Evolutionary conservation across 2,329 filamentous ascomycete species (phyloP), one percentile per base, ranked within the genome.

Genomic region (Aspergillus novofumigatus): DNA sequence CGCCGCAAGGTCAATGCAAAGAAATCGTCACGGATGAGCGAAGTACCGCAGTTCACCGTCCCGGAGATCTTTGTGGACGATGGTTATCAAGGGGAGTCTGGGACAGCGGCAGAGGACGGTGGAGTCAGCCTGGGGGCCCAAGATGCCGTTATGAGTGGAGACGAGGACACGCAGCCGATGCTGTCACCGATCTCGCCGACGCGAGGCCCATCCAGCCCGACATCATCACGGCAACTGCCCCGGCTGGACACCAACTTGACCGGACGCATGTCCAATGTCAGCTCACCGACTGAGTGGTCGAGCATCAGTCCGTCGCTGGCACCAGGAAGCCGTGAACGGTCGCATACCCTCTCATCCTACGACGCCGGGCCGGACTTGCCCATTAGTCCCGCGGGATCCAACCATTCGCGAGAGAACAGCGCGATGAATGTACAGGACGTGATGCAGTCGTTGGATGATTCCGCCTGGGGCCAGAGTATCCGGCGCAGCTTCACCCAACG

Each of bases 31-130:
- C 88, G 91, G 59, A 89, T 97, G 85, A 88, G 86, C 4, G 83
- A 80, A 1, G 79, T 95, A 29, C 92, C 92, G 3, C 86, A 90
- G 64, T 86, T 96, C 62, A 87, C 86, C 21, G 88, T 96, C 26
- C 93, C 93, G 0, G 91, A 96, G 69, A 96, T 97, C 60, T 87
- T 90, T 60, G 89, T 97, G 23, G 91, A 97, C 62, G 89, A 93
- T 32, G 62, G 60, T 41, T 52, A 57, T 56, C 87, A 91, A 61
- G 83, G 85, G 47, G 82, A 71, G 23, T 63, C 49, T 17, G 42
- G 14, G 11, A 26, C 20, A 25, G 42, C 65, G 32, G 50, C 62
- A 11, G 63, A 62, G 23, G 63, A 63, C 51, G 54, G 52, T 14
- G 21, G 44, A 26, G 61, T 61, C 23, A 60, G 53, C 44, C 57